Base-by-base conservation (phyloP, 805 yeast genomes). In the Candida montana region DNA sequence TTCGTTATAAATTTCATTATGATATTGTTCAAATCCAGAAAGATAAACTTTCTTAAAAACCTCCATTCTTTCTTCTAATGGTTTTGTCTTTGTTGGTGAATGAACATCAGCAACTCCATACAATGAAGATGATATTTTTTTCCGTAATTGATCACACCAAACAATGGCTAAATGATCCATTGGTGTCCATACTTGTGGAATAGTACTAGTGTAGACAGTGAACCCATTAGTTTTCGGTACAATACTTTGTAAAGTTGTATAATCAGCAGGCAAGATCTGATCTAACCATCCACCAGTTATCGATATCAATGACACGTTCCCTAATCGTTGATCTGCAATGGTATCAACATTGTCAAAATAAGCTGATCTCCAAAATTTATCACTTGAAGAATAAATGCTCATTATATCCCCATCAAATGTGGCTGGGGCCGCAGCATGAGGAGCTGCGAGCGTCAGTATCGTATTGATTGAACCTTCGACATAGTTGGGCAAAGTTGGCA, bases 111-210 rank as follows among this genome's bases (percentile, higher is more conserved):
- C 73, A 11, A 83, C 67, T 24, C 76, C 82, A 35, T 84, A 62
- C 29, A 93, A 55, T 0, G 80, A 65, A 37, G 64, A 64, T 8
- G 86, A 81, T 2, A 91, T 49, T 13, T 71, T 75, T 39, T 74
- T 68, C 39, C 97, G 72, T 30, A 90, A 64, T 59, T 91, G 97
- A 46, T 81, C 85, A 62, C 99, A 91, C 99, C 99, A 91, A 2
- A 91, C 95, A 36, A 93, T 81, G 1, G 98, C 97, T 49, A 88
- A 71, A 64, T 91, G 99, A 61, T 91, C 98, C 31, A 89, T 80
- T 1, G 96, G 84, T 1, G 96, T 81, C 95, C 97, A 91, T 1
- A 91, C 96, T 2, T 72, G 73, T 0, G 96, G 96, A 10, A 91
- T 83, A 1, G 95, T 90, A 0, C 93, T 80, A 0, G 96, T 77